phyloP scores from a whole-genome alignment of 768 basidiomycete genomes.

The Leccinum aurantiacum region DNA sequence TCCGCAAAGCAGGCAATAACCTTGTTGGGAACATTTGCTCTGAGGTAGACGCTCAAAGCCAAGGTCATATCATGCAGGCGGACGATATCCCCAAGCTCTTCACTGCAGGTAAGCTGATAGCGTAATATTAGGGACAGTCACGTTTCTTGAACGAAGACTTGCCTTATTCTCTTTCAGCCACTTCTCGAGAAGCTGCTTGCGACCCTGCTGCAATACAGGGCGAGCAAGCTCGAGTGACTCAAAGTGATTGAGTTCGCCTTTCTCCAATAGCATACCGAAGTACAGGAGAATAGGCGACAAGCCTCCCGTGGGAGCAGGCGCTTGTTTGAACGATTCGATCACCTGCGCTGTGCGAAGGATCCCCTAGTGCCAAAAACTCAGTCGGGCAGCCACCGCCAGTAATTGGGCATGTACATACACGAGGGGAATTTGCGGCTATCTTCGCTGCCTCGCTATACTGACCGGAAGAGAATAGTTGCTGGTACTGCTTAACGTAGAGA shows the following conservation, averaged over 20 bases:
- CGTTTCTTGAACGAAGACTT: conserved; percentile 8
- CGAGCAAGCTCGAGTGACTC: conserved; percentile 95
- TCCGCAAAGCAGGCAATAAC: conserved; percentile 99
- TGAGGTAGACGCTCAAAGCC: conserved; percentile 94
- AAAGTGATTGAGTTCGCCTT: conserved; percentile 94
- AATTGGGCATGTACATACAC: conserved; percentile 47
- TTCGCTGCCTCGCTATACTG: conserved; percentile 95
- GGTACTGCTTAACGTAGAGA: conserved; percentile 92
- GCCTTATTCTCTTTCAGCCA: conserved; percentile 99
- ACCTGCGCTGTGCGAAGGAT: conserved; percentile 93
- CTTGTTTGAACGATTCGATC: conserved; percentile 96
- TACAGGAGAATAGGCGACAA: conserved; percentile 97
- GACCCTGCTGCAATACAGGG: conserved; percentile 92
- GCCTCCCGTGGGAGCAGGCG: conserved; percentile 86
- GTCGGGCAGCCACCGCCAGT: neutral
- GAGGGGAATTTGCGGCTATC: conserved; percentile 94
- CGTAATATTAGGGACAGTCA: conserved; percentile 12
- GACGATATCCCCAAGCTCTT: conserved; percentile 97
- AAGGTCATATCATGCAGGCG: conserved; percentile 94
- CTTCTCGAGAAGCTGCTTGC: conserved; percentile 96
- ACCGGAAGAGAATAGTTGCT: conserved; percentile 82
- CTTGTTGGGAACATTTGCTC: conserved; percentile 98
- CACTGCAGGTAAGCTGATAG: conserved; percentile 88
- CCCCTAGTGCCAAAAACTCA: conserved; percentile 49
- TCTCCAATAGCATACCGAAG: conserved; percentile 97